phyloP scores from a whole-genome alignment of 768 basidiomycete genomes.

The Piloderma croceum region DNA sequence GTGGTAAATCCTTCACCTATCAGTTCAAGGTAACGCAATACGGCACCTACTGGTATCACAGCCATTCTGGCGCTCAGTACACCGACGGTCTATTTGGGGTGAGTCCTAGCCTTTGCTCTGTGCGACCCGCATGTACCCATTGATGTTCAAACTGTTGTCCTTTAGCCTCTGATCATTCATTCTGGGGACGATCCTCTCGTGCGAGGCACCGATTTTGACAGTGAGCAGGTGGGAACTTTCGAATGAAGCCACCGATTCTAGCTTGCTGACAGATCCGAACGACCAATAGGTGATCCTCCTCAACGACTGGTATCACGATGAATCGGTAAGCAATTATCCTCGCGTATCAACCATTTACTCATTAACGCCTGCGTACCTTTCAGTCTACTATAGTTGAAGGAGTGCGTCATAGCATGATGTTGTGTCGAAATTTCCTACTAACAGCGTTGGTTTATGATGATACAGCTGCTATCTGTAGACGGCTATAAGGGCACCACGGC shows the following conservation, averaged over 20 bases:
- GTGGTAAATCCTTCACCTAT: constrained; percentile 5
- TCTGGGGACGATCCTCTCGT: not conserved
- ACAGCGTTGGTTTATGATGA: not conserved
- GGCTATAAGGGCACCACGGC: not conserved
- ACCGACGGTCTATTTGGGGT: constrained; percentile 11
- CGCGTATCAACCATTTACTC: too few species aligned
- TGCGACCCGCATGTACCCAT: too few species aligned
- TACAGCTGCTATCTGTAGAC: not conserved
- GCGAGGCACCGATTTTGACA: constrained; percentile 1
- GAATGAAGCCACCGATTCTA: too few species aligned
- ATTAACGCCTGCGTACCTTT: too few species aligned
- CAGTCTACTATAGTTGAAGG: not conserved
- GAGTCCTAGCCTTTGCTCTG: not conserved
- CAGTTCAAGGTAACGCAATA: not conserved
- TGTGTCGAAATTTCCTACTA: too few species aligned
- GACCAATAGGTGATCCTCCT: too few species aligned
- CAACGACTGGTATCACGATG: constrained; percentile 2
- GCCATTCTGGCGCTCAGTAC: constrained; percentile 12
- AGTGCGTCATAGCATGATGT: not conserved
- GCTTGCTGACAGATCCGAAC: too few species aligned
- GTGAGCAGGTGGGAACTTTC: not conserved
- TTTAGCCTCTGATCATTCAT: not conserved
- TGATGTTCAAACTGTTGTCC: too few species aligned
- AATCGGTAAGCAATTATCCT: too few species aligned
- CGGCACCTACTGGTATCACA: constrained; percentile 15